Evolutionary conservation across 2,329 filamentous ascomycete species (phyloP).

Genomic region (Elsinoe batatas): DNA sequence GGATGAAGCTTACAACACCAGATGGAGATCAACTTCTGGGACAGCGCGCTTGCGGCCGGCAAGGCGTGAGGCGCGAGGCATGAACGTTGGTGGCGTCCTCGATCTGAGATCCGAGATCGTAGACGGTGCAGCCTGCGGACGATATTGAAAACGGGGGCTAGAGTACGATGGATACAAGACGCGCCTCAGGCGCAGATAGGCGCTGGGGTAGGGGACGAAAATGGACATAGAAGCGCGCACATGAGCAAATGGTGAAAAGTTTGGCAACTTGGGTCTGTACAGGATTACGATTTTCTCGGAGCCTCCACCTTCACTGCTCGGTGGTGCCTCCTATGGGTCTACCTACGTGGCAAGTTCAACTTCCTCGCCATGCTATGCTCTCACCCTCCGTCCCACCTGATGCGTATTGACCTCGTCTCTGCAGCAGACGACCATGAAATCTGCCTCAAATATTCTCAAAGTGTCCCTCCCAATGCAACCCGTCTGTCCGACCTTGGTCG

Average conservation of each 20-base stretch:
- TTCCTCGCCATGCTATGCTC: not conserved
- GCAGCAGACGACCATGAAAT: constrained; percentile 1
- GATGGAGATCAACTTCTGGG: constrained; percentile 68
- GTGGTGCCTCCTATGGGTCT: no score
- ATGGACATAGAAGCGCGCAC: no score
- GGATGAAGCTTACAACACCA: constrained; percentile 26
- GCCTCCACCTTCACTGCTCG: no score
- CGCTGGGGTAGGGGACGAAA: no score
- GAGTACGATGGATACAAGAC: no score
- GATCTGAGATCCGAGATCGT: not conserved
- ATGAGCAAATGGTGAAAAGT: no score
- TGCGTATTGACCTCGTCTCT: not conserved
- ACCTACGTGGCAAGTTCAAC: no score
- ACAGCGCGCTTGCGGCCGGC: constrained; percentile 46
- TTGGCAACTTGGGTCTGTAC: no score
- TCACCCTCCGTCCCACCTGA: not conserved
- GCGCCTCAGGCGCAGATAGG: no score
- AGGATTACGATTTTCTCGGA: no score
- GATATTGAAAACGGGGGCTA: no score
- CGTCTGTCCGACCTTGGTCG: not conserved
- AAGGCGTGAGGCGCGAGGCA: constrained; percentile 16
- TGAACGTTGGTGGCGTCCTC: constrained; percentile 11
- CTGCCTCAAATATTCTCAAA: not conserved
- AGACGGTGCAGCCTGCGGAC: not conserved
- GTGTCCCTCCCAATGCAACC: not conserved